Base-by-base conservation (phyloP, 2,329 filamentous ascomycete species). In the Aspergillus brunneoviolaceus region DNA sequence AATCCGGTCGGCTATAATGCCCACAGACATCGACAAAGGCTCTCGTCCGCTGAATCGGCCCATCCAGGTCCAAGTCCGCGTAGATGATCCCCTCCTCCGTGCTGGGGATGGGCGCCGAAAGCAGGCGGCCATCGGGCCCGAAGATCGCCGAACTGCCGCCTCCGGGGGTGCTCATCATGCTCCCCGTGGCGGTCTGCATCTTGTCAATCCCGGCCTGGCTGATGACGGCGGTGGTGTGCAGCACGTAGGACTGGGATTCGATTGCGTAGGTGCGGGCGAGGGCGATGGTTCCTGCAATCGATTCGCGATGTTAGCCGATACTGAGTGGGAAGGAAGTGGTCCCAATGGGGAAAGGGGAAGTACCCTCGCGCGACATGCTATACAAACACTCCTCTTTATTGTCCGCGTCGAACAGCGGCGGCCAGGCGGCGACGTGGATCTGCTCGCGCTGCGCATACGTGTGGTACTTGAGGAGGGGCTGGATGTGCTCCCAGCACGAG, bases 231-330 rank as follows among this genome's bases (percentile, higher is more conserved):
- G 83, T 84, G 51, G 74, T 73, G 63, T 85, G 82, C 3, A 87
- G 76, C 1, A 87, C 85, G 60, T 82, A 87, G 0, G 81, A 71
- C 9, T 77, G 75, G 1, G 81, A 79, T 67, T 88, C 85, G 9
- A 87, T 80, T 1, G 85, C 84, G 63, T 86, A 86, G 0, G 80
- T 78, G 61, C 82, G 81, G 0, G 82, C 81, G 1, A 85, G 72
- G 49, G 54, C 67, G 77, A 31, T 76, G 76, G 58, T 76, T 79
- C 4, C 63, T 61, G 33, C 27, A 29, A 9, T 29, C 0, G 7
- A 3, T 29, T 29, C 0, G 27, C 1, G 7, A 7, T 16, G 33
- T 35, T 35, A 23, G 23, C 23, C 23, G 4, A 23, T 23, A 23
- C 23, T 23, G 23, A 23, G 23, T 23, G 23, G 23, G 23, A 23